phyloP scores from a whole-genome alignment of 2,329 filamentous ascomycete species.

The Paradendryphiella salina region DNA sequence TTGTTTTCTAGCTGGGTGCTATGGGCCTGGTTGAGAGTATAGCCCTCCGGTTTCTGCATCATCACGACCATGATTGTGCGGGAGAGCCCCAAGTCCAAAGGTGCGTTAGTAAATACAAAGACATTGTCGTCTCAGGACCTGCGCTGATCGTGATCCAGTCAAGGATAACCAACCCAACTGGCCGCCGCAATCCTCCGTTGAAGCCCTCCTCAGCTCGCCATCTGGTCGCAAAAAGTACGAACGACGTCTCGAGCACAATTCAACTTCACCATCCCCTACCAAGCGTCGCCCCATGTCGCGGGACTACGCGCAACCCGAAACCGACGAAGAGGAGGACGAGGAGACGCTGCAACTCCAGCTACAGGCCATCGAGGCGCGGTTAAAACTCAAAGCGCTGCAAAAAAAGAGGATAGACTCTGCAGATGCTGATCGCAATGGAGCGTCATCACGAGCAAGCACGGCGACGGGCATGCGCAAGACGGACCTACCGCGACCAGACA shows the following conservation, averaged over 20 bases:
- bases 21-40: slow-evolving; percentile 33
- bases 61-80: slow-evolving; percentile 50
- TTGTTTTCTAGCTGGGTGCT: slow-evolving; percentile 23
- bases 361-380: slow-evolving; percentile 81
- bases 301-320: slow-evolving; percentile 15
- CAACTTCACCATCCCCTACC: slow-evolving; percentile 62
- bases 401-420: slow-evolving; percentile 48
- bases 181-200: slow-evolving; percentile 66
- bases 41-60: slow-evolving; percentile 19
- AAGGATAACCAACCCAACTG: slow-evolving; percentile 53
- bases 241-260: slow-evolving; percentile 63
- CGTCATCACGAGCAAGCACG: slow-evolving; percentile 36
- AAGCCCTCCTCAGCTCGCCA: slow-evolving; percentile 70
- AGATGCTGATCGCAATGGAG: slow-evolving; percentile 26
- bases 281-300: slow-evolving; percentile 40
- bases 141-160: slow-evolving; percentile 32
- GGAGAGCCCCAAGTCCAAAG: slow-evolving; percentile 52
- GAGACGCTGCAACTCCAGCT: slow-evolving; percentile 85
- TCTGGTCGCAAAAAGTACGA: slow-evolving; percentile 76
- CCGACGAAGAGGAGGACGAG: slow-evolving; percentile 65
- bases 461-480: slow-evolving; percentile 25
- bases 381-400: slow-evolving; percentile 86
- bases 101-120: slow-evolving; percentile 26
- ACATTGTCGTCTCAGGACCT: neutral
- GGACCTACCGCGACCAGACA: slow-evolving; percentile 29